Evolutionary conservation across 371 early-diverging fungal genomes (phyloP), one percentile per base, ranked within the genome.

Genomic region (Mucor ambiguus): DNA sequence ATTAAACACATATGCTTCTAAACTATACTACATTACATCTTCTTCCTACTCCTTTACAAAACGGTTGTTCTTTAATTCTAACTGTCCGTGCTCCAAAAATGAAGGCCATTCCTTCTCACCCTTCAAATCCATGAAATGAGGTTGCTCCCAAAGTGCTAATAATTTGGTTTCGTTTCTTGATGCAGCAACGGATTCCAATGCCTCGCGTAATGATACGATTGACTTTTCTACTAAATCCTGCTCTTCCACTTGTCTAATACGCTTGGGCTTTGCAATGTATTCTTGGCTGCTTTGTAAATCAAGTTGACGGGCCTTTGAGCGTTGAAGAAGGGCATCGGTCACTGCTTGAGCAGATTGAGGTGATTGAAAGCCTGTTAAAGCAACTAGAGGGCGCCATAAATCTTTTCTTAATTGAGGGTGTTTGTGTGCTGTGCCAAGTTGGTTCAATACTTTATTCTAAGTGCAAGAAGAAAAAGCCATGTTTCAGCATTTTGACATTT

Each of bases 301-400:
- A n/a, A 75, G 44, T 61, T 78, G 81, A 43, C 73, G 75, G 24
- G 55, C 68, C 54, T 77, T 63, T 16, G 79, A 79, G 38, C 80
- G 81, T 63, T 84, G 82, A 58, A 86, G 75, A 24, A 86, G 79
- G n/a, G 88, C 85, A 66, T 87, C 85, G n/a, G 80, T 75, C 18
- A 86, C 75, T 16, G 86, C 77, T 55, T 85, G 85, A 18, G 85
- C 88, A 29, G 85, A 76, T 59, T 82, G 70, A 29, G 71, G 57
- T n/a, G 74, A 70, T 29, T 76, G 30, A 44, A 87, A 84, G 0
- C 88, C 88, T 30, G 83, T 83, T 52, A 87, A 61, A 32, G 86
- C 85, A 16, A 81, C 80, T 55, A 87, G 59, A 20, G 88, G 88
- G 43, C 84, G 84, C 88, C 88, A 87, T 58, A 80, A 75, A 57